Conservation (phyloP, 1,284 basidiomycete genomes). For the Kwoniella shivajii region DNA sequence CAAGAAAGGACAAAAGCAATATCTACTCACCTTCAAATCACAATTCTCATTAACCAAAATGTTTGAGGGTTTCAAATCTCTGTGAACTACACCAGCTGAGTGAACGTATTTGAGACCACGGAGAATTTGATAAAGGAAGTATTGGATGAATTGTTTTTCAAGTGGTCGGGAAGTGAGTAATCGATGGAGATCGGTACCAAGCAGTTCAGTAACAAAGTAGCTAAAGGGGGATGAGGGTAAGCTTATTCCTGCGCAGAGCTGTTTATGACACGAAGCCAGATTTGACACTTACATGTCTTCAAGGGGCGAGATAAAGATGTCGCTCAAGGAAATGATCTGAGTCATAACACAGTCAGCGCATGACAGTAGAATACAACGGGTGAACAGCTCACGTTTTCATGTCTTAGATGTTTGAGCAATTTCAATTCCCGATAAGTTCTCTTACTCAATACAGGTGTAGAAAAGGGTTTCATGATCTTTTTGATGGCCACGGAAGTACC, state of each 20-base stretch:
- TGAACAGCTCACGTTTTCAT: conserved; percentile 77
- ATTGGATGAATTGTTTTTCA: conserved; percentile 99
- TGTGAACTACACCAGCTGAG: conserved; percentile 97
- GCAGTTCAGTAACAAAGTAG: conserved; percentile 99
- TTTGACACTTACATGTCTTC: conserved; percentile 80
- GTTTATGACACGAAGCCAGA: background rate
- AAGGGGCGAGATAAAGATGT: conserved; percentile 98
- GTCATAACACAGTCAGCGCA: conserved; percentile 5
- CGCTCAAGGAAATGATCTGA: conserved; percentile 96
- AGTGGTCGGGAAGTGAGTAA: conserved; percentile 93
- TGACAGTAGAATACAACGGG: background rate
- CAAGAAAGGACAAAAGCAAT: background rate
- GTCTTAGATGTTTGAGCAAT: conserved; percentile 96
- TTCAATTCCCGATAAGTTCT: conserved; percentile 98
- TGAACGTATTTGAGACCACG: conserved; percentile 99
- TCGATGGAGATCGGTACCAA: conserved; percentile 97
- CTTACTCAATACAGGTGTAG: conserved; percentile 96
- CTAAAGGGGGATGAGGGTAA: conserved; percentile 54
- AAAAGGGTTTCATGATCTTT: conserved; percentile 99
- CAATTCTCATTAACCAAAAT: conserved; percentile 99
- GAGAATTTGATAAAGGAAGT: conserved; percentile 98
- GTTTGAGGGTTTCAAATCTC: conserved; percentile 99
- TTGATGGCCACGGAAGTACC: conserved; percentile 94
- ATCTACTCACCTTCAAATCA: conserved; percentile 80
- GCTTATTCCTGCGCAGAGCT: background rate